These are phyloP conservation scores for Flaveria ramosissima DNA, from an alignment of 129 eudicot genomes.

Conservation along the genomic window DNA sequence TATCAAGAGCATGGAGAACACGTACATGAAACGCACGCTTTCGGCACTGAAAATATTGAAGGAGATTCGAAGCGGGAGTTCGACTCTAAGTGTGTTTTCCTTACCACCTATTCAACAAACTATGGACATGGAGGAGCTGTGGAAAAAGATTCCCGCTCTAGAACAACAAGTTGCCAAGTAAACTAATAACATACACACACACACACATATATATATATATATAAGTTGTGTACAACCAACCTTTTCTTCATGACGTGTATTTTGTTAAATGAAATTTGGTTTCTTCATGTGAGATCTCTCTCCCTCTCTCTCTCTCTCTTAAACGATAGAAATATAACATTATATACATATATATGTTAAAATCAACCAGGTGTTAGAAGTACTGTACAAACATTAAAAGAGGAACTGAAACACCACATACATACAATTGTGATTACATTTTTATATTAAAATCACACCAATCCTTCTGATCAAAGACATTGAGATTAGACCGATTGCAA, in stretches of 20 bases:
- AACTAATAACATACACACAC: not conserved
- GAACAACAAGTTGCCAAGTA: conserved; percentile 51
- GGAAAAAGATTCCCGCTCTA: conserved; percentile 34
- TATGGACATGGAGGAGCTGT: conserved; percentile 29
- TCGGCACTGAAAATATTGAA: conserved; percentile 57
- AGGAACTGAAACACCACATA: too few species aligned
- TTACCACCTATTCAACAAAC: conserved; percentile 58
- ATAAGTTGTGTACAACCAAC: not conserved
- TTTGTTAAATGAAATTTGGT: not conserved
- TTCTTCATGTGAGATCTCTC: not conserved
- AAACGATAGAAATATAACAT: too few species aligned
- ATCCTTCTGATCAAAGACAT: too few species aligned
- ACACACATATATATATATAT: too few species aligned
- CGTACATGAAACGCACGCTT: conserved; percentile 51
- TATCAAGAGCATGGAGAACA: conserved; percentile 56
- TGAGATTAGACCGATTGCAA: too few species aligned
- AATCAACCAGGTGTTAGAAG: too few species aligned
- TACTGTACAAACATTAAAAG: too few species aligned
- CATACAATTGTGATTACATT: too few species aligned
- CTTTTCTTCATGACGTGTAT: not conserved
- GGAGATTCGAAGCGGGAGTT: conserved; percentile 64
- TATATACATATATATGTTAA: too few species aligned
- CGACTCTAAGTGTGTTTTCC: conserved; percentile 57
- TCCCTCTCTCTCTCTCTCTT: too few species aligned
- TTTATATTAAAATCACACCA: too few species aligned